Base-by-base conservation (phyloP, 2,329 filamentous ascomycete genomes). In the Colletotrichum trifolii region DNA sequence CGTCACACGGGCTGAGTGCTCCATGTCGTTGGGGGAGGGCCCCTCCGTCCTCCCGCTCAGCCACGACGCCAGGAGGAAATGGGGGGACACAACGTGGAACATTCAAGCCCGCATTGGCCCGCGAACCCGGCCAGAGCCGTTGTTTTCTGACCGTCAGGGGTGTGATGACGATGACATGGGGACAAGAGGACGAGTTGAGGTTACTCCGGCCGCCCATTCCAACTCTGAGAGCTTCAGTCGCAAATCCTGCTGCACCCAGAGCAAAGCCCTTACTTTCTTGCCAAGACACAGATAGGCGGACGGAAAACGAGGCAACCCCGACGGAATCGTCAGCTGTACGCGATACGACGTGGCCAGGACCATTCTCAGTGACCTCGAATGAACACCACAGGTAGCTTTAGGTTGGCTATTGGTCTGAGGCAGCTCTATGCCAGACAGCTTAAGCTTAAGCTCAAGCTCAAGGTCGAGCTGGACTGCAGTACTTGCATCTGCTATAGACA, bases 121-220 rank as follows among this genome's bases (percentile, higher is more conserved):
- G 34, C 46, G 47, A 47, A 35, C 61, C 57, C 56, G 50, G 61
- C 56, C 17, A 61, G 46, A 50, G 56, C 61, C 57, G 50, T n/a
- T 33, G 50, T 55, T 61, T 60, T 33, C 25, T 25, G 25, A 25
- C 25, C 54, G 39, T 25, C 61, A 49, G 56, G 48, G 61, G 49
- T 50, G 43, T 50, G 25, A 42, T 53, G 35, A 45, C 42, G 11
- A 49, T 53, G 36, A 40, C 36, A 53, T 36, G 48, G 17, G 47
- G 43, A 38, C 25, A 45, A 64, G 49, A 53, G 45, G 58, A 25
- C 25, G 25, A 25, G 25, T 25, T 25, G 25, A 25, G 25, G 25
- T 25, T 25, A 57, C 56, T 55, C 46, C 45, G 50, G 56, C 38
- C 61, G 50, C 57, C 40, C 38, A 39, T 36, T 13, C 56, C 54